A percentile compares a stretch with the other conserved stretches of the same genome.
Evolutionary conservation across 2,329 filamentous ascomycete genomes (phyloP).

Genomic region (Cercospora sp.): DNA sequence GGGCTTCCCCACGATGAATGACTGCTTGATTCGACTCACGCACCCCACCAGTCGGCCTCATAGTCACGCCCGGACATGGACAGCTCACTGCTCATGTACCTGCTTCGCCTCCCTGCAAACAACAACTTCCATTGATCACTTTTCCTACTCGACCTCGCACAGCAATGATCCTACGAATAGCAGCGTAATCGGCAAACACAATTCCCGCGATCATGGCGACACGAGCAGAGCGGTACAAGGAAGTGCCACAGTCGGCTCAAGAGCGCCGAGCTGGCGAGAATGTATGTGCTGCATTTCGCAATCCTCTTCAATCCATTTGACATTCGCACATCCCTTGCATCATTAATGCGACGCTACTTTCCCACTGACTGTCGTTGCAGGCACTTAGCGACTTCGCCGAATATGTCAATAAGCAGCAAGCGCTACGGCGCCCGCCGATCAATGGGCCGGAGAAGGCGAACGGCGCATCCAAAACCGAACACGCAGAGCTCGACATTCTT

Average conservation of each 20-base stretch:
- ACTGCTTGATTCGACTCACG: slow-evolving; percentile 10
- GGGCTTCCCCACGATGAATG: slow-evolving; percentile 2
- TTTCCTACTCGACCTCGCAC: neutral
- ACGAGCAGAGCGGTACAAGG: slow-evolving; percentile 40
- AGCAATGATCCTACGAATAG: slow-evolving; percentile 21
- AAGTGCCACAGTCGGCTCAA: slow-evolving; percentile 59
- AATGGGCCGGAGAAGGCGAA: slow-evolving; percentile 34
- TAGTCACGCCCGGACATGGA: slow-evolving; percentile 2
- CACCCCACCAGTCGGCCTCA: neutral
- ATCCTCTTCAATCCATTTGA: neutral
- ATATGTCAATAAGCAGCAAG: slow-evolving; percentile 93
- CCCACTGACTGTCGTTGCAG: slow-evolving; percentile 39
- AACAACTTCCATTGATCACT: neutral
- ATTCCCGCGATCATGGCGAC: slow-evolving; percentile 35
- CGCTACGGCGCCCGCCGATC: slow-evolving; percentile 55
- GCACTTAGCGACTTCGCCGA: slow-evolving; percentile 96
- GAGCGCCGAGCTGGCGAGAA: slow-evolving; percentile 86
- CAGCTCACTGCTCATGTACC: slow-evolving; percentile 8
- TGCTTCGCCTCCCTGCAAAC: slow-evolving; percentile 4
- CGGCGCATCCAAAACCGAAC: slow-evolving; percentile 61
- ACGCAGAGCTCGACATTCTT: slow-evolving; percentile 87
- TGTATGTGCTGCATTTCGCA: slow-evolving; percentile 52
- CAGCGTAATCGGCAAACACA: slow-evolving; percentile 10
- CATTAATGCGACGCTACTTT: neutral
- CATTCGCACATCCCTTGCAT: neutral